Evolutionary conservation across 768 basidiomycete genomes (phyloP).

Genomic region (Crepidotus variabilis): DNA sequence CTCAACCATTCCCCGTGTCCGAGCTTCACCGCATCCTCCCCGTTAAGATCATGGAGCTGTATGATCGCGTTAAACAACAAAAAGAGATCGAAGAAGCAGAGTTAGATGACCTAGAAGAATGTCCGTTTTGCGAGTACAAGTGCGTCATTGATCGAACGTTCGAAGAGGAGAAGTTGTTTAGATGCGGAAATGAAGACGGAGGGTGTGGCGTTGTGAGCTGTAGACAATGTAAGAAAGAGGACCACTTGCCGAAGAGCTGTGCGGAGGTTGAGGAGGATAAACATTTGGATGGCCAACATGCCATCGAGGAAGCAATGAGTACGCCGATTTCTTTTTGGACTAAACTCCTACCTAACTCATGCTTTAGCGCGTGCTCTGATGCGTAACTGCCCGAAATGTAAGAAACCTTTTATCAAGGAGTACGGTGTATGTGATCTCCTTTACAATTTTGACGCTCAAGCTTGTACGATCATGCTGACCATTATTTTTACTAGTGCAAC

Average conservation of each 20-base stretch:
- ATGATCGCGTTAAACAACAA: constrained; percentile 69
- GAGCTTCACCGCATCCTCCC: constrained; percentile 70
- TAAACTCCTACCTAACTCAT: constrained; percentile 3
- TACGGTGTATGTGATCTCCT: constrained; percentile 49
- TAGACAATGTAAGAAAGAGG: constrained; percentile 71
- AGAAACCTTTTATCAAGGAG: constrained; percentile 83
- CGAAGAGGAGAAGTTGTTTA: constrained; percentile 60
- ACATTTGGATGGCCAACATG: constrained; percentile 69
- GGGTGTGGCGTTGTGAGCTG: constrained; percentile 76
- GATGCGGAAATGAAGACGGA: constrained; percentile 58
- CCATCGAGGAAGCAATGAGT: constrained; percentile 95
- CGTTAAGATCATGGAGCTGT: constrained; percentile 62
- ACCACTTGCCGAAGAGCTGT: constrained; percentile 80
- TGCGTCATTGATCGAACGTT: constrained; percentile 59
- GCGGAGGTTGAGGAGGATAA: constrained; percentile 80
- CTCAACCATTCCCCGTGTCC: constrained; percentile 59
- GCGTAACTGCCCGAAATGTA: constrained; percentile 85
- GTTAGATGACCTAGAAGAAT: constrained; percentile 80
- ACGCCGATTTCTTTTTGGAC: constrained; percentile 11
- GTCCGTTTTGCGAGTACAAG: constrained; percentile 88
- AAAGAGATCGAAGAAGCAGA: constrained; percentile 81
- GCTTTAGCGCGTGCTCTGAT: constrained; percentile 70
- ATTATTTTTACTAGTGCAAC: constrained; percentile 61
- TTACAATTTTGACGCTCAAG: not conserved
- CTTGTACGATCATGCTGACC: not conserved